These are phyloP conservation scores for Colletotrichum cuscutae DNA, from an alignment of 2,329 filamentous ascomycete species.

Conservation along the genomic window DNA sequence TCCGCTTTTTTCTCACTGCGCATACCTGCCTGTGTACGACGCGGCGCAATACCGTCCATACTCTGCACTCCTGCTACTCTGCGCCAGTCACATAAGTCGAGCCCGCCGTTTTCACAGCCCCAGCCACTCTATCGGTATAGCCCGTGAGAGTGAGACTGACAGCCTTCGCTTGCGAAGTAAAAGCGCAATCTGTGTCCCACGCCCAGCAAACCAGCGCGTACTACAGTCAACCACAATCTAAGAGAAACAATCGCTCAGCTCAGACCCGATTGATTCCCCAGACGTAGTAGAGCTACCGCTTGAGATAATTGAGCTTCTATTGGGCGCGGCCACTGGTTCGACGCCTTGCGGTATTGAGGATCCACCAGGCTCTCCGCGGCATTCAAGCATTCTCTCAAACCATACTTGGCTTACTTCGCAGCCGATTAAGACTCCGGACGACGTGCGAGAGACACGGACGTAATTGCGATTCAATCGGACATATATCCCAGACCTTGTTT, in stretches of 20 bases:
- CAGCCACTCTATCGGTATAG: neutral
- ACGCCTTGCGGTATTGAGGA: neutral
- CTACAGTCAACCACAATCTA: neutral
- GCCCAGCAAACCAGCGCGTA: neutral
- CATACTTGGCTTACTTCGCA: neutral
- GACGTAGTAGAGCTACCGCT: neutral
- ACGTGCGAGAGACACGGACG: neutral
- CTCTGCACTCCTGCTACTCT: neutral
- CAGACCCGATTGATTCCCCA: neutral
- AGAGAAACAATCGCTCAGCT: neutral
- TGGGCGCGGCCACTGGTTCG: neutral
- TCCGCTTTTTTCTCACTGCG: neutral
- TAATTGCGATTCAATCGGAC: constrained; percentile 6
- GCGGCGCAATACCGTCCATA: neutral
- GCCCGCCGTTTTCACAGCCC: too few species aligned
- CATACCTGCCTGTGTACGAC: constrained; percentile 8
- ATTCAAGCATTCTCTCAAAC: neutral
- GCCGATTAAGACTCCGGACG: neutral
- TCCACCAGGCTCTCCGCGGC: neutral
- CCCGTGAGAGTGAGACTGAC: neutral
- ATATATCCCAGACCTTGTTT: constrained; percentile 15
- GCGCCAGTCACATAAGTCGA: neutral
- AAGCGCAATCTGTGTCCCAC: neutral
- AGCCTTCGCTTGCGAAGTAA: constrained; percentile 13
- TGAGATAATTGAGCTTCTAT: neutral